phyloP scores from a whole-genome alignment of 208 protist genomes.

The Strigomonas galati region DNA sequence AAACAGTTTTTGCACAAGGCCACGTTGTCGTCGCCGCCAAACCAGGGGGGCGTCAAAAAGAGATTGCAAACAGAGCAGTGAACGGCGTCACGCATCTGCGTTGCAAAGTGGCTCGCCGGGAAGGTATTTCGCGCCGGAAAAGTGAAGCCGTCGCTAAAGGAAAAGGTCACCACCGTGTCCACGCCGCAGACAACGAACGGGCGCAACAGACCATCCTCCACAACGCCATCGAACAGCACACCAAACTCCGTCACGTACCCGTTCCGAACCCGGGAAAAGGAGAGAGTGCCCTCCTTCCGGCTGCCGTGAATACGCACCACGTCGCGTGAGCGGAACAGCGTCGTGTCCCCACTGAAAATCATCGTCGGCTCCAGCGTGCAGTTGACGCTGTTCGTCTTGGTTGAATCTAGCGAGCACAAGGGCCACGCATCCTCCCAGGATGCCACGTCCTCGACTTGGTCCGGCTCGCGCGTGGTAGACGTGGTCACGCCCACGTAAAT shows the following conservation, averaged over 20 bases:
- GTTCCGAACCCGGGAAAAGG: slow-evolving; percentile 67
- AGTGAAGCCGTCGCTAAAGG: slow-evolving; percentile 53
- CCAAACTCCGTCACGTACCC: slow-evolving; percentile 68
- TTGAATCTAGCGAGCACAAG: slow-evolving; percentile 72
- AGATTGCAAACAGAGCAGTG: slow-evolving; percentile 35
- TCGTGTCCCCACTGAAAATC: slow-evolving; percentile 64
- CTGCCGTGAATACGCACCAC: slow-evolving; percentile 66
- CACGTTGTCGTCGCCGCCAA: slow-evolving; percentile 57
- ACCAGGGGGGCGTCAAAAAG: slow-evolving; percentile 44
- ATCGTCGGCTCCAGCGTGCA: slow-evolving; percentile 80
- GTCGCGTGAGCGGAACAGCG: slow-evolving; percentile 70
- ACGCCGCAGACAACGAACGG: slow-evolving; percentile 68
- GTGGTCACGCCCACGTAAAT: slow-evolving; percentile 84
- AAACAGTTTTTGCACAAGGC: slow-evolving; percentile 79
- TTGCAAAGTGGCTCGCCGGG: slow-evolving; percentile 45
- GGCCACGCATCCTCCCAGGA: slow-evolving; percentile 76
- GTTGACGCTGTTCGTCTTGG: slow-evolving; percentile 74
- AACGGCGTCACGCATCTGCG: slow-evolving; percentile 13
- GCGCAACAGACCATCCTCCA: slow-evolving; percentile 36
- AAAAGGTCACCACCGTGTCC: slow-evolving; percentile 79
- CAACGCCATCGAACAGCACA: slow-evolving; percentile 75
- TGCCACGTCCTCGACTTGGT: slow-evolving; percentile 52
- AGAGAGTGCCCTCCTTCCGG: slow-evolving; percentile 51
- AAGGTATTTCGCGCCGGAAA: slow-evolving; percentile 77
- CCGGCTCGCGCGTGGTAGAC: slow-evolving; percentile 39